phyloP scores from a whole-genome alignment of 768 basidiomycete genomes.

The Leucocoprinus leucothites region DNA sequence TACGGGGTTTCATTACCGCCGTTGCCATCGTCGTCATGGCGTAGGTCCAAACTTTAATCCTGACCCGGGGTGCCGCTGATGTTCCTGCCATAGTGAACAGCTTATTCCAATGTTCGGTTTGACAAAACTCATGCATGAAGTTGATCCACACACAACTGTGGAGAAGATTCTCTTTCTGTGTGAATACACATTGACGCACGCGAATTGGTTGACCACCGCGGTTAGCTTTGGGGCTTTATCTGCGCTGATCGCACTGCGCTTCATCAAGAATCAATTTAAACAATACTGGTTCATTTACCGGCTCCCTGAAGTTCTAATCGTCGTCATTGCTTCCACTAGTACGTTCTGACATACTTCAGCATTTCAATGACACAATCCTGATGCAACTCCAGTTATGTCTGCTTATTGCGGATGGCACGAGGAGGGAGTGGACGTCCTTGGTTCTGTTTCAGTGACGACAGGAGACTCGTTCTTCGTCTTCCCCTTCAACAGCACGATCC shows the following conservation, averaged over 20 bases:
- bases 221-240: constrained; percentile 73
- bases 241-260: constrained; percentile 59
- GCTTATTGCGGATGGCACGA: constrained; percentile 69
- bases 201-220: constrained; percentile 67
- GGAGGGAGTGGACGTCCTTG: constrained; percentile 81
- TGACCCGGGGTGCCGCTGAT: constrained; percentile 1
- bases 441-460: constrained; percentile 64
- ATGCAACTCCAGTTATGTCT: constrained; percentile 55
- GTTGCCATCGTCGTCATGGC: constrained; percentile 83
- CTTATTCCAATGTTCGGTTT: constrained; percentile 91
- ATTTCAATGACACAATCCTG: no score
- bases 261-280: constrained; percentile 55
- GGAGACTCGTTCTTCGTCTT: constrained; percentile 65
- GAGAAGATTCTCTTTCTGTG: constrained; percentile 81
- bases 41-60: constrained; percentile 28
- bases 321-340: constrained; percentile 84
- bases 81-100: constrained; percentile 56
- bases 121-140: constrained; percentile 42
- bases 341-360: constrained; percentile 25
- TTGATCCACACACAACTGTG: constrained; percentile 65
- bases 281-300: constrained; percentile 71
- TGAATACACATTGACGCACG: constrained; percentile 49
- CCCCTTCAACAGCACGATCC: constrained; percentile 59
- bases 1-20: constrained; percentile 86
- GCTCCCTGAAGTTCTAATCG: constrained; percentile 86